Percentiles rank a stretch among this genome's conserved stretches.
These are phyloP conservation scores for Pyracantha coccinea DNA, from an alignment of 331 rosid species.

Conservation along the genomic window DNA sequence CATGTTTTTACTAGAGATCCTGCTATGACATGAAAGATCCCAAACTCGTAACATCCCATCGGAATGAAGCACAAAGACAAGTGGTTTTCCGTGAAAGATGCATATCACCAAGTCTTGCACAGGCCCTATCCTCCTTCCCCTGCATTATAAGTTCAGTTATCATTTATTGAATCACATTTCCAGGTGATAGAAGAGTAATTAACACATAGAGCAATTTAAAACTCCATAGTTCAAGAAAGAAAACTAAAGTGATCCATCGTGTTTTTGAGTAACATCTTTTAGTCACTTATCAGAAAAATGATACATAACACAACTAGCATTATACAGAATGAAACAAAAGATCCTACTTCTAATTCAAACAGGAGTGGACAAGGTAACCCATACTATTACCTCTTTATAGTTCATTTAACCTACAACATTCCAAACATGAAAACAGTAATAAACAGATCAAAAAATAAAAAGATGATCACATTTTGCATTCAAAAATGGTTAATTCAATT, in stretches of 20 bases:
- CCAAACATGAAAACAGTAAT: neutral
- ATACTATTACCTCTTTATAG: neutral
- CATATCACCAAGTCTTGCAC: conserved; percentile 72
- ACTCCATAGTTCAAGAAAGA: neutral
- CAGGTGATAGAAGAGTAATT: neutral
- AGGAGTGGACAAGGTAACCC: neutral
- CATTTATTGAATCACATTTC: neutral
- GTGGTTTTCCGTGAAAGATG: conserved; percentile 47
- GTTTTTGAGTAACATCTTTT: no score
- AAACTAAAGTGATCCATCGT: neutral
- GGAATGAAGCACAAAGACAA: conserved; percentile 74
- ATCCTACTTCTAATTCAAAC: neutral
- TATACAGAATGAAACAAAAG: neutral
- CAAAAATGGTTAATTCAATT: no score
- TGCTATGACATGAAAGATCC: conserved; percentile 60
- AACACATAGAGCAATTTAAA: neutral
- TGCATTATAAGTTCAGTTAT: conserved; percentile 27
- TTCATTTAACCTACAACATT: neutral
- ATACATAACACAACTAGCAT: no score
- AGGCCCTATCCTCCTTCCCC: conserved; percentile 65
- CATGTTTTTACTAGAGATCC: conserved; percentile 52
- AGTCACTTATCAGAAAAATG: no score
- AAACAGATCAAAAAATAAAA: no score
- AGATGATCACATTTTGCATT: neutral
- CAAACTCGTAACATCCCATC: conserved; percentile 76